phyloP scores from a whole-genome alignment of 805 yeast genomes.

The Lipomyces sp. region DNA sequence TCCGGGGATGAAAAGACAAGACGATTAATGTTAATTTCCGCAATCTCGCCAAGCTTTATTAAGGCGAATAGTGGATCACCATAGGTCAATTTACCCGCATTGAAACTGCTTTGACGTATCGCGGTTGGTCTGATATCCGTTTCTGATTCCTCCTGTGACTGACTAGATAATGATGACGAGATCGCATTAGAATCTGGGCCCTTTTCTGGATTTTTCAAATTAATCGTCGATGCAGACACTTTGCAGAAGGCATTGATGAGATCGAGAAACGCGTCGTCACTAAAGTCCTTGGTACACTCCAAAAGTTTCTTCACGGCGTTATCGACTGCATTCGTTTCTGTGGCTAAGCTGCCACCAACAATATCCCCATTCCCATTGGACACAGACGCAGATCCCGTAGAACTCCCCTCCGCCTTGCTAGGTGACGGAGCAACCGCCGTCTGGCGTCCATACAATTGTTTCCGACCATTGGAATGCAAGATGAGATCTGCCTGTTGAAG shows the following conservation, averaged over 20 bases:
- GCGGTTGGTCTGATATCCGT: not conserved
- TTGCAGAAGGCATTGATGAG: conserved; percentile 55
- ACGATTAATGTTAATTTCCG: conserved; percentile 57
- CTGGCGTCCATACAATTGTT: not conserved
- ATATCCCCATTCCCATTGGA: conserved; percentile 4
- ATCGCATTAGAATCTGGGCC: not conserved
- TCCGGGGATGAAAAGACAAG: conserved; percentile 47
- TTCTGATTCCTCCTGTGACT: conserved; percentile 7
- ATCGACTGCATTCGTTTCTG: conserved; percentile 50
- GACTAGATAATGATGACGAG: conserved; percentile 9
- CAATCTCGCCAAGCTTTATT: conserved; percentile 57
- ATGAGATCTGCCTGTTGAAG: conserved; percentile 47
- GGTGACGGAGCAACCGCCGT: not conserved
- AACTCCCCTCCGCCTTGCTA: not conserved
- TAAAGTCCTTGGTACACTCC: conserved; percentile 64
- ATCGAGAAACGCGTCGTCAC: conserved; percentile 55
- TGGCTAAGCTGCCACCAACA: conserved; percentile 14
- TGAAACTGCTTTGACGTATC: not conserved
- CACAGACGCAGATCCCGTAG: not conserved
- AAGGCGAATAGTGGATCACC: conserved; percentile 52
- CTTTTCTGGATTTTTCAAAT: not conserved
- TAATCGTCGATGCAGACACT: conserved; percentile 41
- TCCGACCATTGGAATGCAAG: conserved; percentile 30
- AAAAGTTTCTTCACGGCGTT: conserved; percentile 61
- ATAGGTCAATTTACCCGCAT: conserved; percentile 1